Evolutionary conservation across 2,329 filamentous ascomycete genomes (phyloP).

Genomic region (Graphiopsis chlorocephala): DNA sequence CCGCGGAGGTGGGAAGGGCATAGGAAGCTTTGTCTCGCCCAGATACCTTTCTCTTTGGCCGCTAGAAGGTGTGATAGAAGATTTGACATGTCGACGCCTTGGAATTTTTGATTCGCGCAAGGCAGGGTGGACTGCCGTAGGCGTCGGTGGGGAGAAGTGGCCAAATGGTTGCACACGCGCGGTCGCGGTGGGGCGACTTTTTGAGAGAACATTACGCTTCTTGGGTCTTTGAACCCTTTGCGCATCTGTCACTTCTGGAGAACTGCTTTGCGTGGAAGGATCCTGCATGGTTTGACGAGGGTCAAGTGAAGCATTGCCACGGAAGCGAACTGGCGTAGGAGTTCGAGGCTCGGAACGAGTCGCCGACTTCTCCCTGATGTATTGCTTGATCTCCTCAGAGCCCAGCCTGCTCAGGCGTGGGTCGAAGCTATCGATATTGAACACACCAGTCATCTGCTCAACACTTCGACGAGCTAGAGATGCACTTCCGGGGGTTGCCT

Average conservation of each 20-base stretch:
- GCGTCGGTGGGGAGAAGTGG: not conserved
- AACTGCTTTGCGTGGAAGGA: not conserved
- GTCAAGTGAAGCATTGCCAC: not conserved
- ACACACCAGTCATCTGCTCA: slow-evolving; percentile 2
- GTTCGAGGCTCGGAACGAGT: not conserved
- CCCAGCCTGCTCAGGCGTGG: slow-evolving; percentile 9
- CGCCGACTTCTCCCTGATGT: not conserved
- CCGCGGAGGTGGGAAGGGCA: not conserved
- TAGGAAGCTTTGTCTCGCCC: not conserved
- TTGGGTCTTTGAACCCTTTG: not conserved
- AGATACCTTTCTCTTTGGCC: not conserved
- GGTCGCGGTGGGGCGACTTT: not conserved
- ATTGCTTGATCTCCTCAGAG: slow-evolving; percentile 7
- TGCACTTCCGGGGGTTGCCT: not conserved
- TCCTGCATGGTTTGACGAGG: not conserved
- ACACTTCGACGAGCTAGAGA: not conserved
- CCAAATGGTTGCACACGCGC: not conserved
- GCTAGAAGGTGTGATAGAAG: not conserved
- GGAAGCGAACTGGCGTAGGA: not conserved
- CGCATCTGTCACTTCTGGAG: not conserved
- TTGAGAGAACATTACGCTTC: not conserved
- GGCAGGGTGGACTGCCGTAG: not conserved
- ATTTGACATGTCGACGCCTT: not conserved
- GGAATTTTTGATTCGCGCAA: not conserved
- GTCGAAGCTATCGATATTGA: slow-evolving; percentile 9